Evolutionary conservation across 2,329 filamentous ascomycete species (phyloP).

Genomic region (Ampelomyces quisqualis): DNA sequence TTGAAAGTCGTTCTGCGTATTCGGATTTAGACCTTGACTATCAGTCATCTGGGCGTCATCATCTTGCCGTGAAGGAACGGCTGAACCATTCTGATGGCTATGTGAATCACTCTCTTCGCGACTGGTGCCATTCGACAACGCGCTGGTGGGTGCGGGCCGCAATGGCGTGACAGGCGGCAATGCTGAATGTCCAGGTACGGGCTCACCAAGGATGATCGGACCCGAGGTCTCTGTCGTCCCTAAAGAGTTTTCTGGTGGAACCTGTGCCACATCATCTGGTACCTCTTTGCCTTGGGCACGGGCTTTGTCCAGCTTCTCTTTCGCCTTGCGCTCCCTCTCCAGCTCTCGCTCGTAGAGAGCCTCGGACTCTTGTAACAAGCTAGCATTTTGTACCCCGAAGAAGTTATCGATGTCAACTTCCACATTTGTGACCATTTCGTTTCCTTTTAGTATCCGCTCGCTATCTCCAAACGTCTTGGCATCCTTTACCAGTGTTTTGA

Average conservation of each 20-base stretch:
- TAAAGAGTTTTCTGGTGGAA: conserved; percentile 46
- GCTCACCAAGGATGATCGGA: conserved; percentile 61
- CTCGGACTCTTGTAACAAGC: conserved; percentile 67
- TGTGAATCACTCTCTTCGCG: conserved; percentile 37
- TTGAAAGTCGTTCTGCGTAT: conserved; percentile 32
- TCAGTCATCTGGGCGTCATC: conserved; percentile 51
- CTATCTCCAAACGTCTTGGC: conserved; percentile 79
- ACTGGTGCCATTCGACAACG: conserved; percentile 60
- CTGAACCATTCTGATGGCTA: conserved; percentile 46
- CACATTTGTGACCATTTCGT: conserved; percentile 88
- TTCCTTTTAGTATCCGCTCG: conserved; percentile 80
- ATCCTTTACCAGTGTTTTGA: conserved; percentile 81
- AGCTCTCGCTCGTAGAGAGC: conserved; percentile 70
- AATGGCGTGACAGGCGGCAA: conserved; percentile 49
- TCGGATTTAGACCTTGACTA: conserved; percentile 42
- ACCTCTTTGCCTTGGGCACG: conserved; percentile 44
- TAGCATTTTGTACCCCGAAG: conserved; percentile 61
- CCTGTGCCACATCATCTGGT: conserved; percentile 44
- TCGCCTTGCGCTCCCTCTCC: conserved; percentile 61
- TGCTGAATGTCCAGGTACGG: conserved; percentile 55
- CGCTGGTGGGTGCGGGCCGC: conserved; percentile 48
- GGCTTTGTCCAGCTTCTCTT: conserved; percentile 54
- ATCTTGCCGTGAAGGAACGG: conserved; percentile 41
- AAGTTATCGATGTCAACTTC: conserved; percentile 87
- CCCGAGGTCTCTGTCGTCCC: conserved; percentile 48